These are phyloP conservation scores for Lactarius sp. DNA, from an alignment of 768 basidiomycete species.

Conservation along the genomic window DNA sequence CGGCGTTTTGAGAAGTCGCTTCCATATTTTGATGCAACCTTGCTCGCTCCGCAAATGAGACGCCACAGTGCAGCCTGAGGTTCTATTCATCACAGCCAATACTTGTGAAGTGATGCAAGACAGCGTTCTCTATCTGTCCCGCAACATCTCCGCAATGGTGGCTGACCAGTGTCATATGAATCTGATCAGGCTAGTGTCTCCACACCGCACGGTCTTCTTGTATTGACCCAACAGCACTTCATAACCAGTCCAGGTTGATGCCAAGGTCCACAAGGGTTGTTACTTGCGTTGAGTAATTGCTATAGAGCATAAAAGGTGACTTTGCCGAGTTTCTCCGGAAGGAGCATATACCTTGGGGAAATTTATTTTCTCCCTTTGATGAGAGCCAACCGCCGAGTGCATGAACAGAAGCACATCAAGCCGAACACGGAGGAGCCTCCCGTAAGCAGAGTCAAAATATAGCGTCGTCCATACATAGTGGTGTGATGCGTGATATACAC, in stretches of 20 bases:
- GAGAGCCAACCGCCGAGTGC: not conserved
- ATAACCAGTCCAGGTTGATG: not conserved
- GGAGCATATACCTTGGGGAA: not conserved
- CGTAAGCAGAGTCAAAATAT: not conserved
- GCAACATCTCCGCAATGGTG: not conserved
- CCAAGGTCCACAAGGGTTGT: not conserved
- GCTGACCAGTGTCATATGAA: not conserved
- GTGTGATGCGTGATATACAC: not conserved
- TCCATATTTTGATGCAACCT: not conserved
- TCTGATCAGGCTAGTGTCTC: not conserved
- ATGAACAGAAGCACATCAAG: not conserved
- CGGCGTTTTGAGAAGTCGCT: not conserved
- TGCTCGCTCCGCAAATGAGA: not conserved
- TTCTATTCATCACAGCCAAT: not conserved
- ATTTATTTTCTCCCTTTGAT: not conserved
- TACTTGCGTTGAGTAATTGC: not conserved
- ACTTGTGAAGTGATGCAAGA: not conserved
- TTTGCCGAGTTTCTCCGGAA: not conserved
- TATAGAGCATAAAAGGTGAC: not conserved
- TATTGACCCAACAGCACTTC: not conserved
- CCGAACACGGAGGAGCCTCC: not conserved
- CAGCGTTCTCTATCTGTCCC: not conserved
- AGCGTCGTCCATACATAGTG: not conserved
- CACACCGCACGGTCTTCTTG: not conserved
- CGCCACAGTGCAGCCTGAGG: not conserved